Base-by-base conservation (phyloP, 768 basidiomycete species). In the Russula dissimulans region DNA sequence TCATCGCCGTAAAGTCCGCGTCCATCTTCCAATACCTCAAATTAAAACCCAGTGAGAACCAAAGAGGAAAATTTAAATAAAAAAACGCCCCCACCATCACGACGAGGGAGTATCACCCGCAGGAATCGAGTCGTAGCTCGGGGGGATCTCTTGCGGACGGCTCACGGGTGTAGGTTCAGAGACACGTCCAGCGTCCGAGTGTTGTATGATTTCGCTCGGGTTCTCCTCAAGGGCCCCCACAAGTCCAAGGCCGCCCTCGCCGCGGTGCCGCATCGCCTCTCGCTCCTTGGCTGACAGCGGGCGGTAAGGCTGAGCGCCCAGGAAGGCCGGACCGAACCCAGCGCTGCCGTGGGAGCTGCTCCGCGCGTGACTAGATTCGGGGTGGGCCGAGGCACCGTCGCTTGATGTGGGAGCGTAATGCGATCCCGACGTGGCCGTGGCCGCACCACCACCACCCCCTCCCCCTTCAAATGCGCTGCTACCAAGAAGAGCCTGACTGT, bases 121-220 rank as follows among this genome's bases (percentile, higher is more conserved):
- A 26, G 56, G 22, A 15, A 57, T 57, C 15, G 48, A 57, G 18
- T 57, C 48, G 15, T 57, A 57, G 29, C 56, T 57, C 14, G 56
- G 56, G 3, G 56, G 56, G 31, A 73, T 60, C 66, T 72, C 71
- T 4, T 56, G 57, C 50, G 59, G 65, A 1, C 32, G 36, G 8
- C 32, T 56, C 45, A 56, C 59, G 55, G 48, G 63, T 56, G 2
- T 14, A 9, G 43, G 29, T 8, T 22, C 55, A 29, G 43, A 8
- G 12, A 61, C 5, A 6, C 67, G 63, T 1, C 72, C 72, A 5
- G 61, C 71, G 36, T 73, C 72, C 57, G 54, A 48, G 49, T 73
- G 72, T 59, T 71, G 70, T 54, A 73, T 50, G 8, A 72, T 54
- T 31, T 42, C 52, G 29, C 63, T 55, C 34, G 56, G 58, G 4